Evolutionary conservation across 495 filamentous ascomycete species (phyloP), one percentile per base, ranked within the genome.

Genomic region (Thermochaetoides thermophila): DNA sequence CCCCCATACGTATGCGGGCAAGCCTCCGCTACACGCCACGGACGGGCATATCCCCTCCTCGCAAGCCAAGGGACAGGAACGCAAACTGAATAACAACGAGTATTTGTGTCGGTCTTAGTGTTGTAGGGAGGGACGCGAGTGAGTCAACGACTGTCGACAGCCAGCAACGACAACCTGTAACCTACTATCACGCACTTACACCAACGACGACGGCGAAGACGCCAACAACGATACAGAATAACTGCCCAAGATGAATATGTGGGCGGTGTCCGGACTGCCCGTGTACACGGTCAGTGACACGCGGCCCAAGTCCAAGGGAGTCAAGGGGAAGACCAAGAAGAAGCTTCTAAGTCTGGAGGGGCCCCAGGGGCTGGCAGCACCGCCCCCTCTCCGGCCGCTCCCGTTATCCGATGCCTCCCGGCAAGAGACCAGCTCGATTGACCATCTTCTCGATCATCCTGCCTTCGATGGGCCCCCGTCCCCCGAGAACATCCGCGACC

Each of bases 391-490:
- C 17, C 31, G 27, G 29, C 38, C 35, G 8, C 34, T 34, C 17
- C 31, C 45, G 29, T 34, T 45, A 21, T 38, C 42, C 17, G 33
- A 38, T 17, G 22, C 15, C 8, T 27, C 34, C 19, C 35, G 42
- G 17, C 39, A 46, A 40, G 38, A 54, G 35, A 28, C 34, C 14
- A 39, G 46, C 34, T 35, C 40, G 46, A 42, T 59, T 16, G 43
- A 40, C 40, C 50, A 49, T 23, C 35, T 60, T 27, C 40, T 71
- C 27, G 62, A 61, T 24, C n/a, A n/a, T n/a, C 64, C 66, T 18
- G 55, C 66, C 10, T 50, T 70, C 27, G 63, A 69, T 36, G 63
- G 61, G 23, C 68, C 66, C 20, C 66, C 67, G 10, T 71, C 68
- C 5, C 64, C 68, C 31, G 62, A 68, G 42, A 56, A 57, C 32